phyloP scores from a whole-genome alignment of 2,329 filamentous ascomycete species.

The Bipolaris oryzae region DNA sequence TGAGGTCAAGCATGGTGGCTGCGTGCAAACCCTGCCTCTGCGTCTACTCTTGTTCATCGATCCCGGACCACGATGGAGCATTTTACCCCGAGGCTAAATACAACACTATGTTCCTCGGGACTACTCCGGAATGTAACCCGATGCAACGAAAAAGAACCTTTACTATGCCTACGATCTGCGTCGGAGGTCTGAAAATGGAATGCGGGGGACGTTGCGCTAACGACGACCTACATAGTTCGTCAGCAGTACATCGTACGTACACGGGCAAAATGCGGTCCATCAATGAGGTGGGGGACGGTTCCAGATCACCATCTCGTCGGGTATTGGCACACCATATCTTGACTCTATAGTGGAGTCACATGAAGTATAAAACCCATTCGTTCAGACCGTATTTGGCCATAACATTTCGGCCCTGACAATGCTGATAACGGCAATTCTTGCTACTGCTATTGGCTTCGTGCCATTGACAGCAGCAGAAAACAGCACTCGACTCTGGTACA shows the following conservation, averaged over 20 bases:
- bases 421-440: not conserved
- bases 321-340: not conserved
- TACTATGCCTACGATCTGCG: conserved; percentile 1
- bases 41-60: not conserved
- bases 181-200: not conserved
- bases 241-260: not conserved
- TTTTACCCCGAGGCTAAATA: conserved; percentile 14
- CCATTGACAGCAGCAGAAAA: not conserved
- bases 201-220: conserved; percentile 8
- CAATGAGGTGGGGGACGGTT: not conserved
- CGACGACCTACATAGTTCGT: not conserved
- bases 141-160: conserved; percentile 1
- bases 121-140: conserved; percentile 4
- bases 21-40: not conserved
- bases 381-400: not conserved
- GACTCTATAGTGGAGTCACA: not conserved
- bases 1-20: too few species aligned
- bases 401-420: not conserved
- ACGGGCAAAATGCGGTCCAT: conserved; percentile 9
- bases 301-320: not conserved
- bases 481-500: conserved; percentile 12
- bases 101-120: conserved; percentile 9
- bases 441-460: not conserved
- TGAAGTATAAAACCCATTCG: not conserved
- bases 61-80: not conserved